phyloP scores from a whole-genome alignment of 208 protist genomes.

The Leishmania amazonensis region DNA sequence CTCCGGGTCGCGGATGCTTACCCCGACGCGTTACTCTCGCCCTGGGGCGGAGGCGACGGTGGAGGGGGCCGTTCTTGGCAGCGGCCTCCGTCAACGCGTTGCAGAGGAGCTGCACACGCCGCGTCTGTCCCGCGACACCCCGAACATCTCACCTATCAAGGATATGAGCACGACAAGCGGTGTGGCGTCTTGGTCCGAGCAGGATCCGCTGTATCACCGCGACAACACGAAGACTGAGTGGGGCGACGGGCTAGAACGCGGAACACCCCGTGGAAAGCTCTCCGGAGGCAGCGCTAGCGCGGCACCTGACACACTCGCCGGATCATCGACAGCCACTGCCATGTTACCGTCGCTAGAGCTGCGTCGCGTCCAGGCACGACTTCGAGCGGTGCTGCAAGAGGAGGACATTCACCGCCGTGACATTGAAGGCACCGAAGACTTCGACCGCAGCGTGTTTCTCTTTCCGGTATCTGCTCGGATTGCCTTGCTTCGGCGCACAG shows the following conservation, averaged over 20 bases:
- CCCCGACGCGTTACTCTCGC: background rate
- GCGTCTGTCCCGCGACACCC: conserved; percentile 22
- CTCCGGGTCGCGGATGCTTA: background rate
- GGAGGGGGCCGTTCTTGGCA: conserved; percentile 22
- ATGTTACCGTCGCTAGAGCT: conserved; percentile 16
- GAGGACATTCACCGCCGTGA: conserved; percentile 72
- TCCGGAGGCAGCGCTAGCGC: background rate
- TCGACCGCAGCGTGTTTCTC: conserved; percentile 57
- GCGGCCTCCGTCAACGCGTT: conserved; percentile 6
- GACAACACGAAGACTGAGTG: background rate
- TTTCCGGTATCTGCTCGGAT: conserved; percentile 59
- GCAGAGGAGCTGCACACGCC: conserved; percentile 5
- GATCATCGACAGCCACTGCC: background rate
- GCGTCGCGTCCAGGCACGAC: conserved; percentile 39
- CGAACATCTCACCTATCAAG: conserved; percentile 46
- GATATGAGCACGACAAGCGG: conserved; percentile 24
- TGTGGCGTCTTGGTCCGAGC: conserved; percentile 17
- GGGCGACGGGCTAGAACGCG: background rate
- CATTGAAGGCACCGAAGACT: conserved; percentile 70
- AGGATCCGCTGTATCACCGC: conserved; percentile 15
- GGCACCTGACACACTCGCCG: background rate
- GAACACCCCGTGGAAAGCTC: conserved; percentile 1
- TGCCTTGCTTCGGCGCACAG: conserved; percentile 32
- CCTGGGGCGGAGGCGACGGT: background rate
- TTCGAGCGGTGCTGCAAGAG: conserved; percentile 52